Conservation (phyloP, 805 yeast species). For the Lipomyces orientalis region DNA sequence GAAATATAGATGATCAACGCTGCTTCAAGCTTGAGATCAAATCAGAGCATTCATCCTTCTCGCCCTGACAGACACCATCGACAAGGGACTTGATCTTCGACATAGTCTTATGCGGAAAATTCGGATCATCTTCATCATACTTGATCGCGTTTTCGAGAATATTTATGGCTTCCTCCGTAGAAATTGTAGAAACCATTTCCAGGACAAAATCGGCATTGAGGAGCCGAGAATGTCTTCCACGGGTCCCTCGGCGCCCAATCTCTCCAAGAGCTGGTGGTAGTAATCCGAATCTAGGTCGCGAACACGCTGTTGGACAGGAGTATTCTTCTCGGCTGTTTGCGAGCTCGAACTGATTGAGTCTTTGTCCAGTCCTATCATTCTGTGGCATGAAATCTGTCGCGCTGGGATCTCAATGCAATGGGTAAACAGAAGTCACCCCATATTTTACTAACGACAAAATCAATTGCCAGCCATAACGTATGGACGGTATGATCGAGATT, state of each 20-base stretch:
- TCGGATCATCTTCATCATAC: constrained; percentile 21
- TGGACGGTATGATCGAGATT: too few relatives aligned
- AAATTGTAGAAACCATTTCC: constrained; percentile 16
- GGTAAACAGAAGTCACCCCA: too few relatives aligned
- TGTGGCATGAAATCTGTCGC: too few relatives aligned
- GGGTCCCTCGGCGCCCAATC: too few relatives aligned
- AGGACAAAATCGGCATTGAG: constrained; percentile 20
- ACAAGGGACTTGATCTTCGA: constrained; percentile 15
- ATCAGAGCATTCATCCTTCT: constrained; percentile 5
- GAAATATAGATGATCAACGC: constrained; percentile 49
- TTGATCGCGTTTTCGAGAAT: constrained; percentile 15
- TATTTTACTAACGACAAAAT: too few relatives aligned
- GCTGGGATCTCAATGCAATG: too few relatives aligned
- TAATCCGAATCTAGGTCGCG: too few relatives aligned
- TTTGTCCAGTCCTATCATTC: too few relatives aligned
- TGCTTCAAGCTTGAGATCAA: constrained; percentile 41
- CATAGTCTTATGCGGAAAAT: constrained; percentile 21
- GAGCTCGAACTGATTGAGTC: background rate
- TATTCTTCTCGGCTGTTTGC: background rate
- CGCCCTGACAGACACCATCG: constrained; percentile 10
- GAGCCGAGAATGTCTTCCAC: too few relatives aligned
- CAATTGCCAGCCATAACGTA: too few relatives aligned
- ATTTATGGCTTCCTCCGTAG: constrained; percentile 49
- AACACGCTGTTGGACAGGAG: background rate
- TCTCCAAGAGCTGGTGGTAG: too few relatives aligned